Conservation (phyloP, 306 rosid genomes). For the Arachis hypogaea region DNA sequence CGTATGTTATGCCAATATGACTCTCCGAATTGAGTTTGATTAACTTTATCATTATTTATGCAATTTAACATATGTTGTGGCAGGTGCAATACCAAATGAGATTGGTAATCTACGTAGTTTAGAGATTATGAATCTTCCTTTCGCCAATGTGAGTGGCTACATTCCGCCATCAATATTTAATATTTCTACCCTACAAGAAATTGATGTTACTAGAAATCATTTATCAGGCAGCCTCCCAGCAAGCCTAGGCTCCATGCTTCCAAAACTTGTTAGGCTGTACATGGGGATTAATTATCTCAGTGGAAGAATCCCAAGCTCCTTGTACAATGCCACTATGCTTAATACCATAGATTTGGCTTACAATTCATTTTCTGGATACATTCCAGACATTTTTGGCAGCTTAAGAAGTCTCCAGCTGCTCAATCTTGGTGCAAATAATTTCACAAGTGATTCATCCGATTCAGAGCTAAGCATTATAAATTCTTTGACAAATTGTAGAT, state of each 20-base stretch:
- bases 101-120: neutral
- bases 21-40: too few relatives aligned
- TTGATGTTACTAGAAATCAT: neutral
- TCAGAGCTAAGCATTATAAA: neutral
- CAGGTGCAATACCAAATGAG: neutral
- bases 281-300: neutral
- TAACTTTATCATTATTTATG: too few relatives aligned
- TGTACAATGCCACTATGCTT: conserved; percentile 1
- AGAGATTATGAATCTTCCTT: neutral
- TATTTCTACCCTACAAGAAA: neutral
- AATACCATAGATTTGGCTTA: neutral
- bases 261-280: neutral
- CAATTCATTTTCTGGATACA: neutral
- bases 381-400: neutral
- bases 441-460: neutral
- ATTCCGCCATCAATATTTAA: neutral
- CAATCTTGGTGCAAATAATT: neutral
- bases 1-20: too few relatives aligned
- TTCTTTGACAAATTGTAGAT: neutral
- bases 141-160: neutral
- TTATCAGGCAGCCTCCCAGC: neutral
- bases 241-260: neutral
- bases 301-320: neutral
- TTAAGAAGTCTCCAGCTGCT: neutral
- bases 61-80: neutral